Conservation (phyloP, 345 rosid genomes). For the Dipteronia dyeriana region DNA sequence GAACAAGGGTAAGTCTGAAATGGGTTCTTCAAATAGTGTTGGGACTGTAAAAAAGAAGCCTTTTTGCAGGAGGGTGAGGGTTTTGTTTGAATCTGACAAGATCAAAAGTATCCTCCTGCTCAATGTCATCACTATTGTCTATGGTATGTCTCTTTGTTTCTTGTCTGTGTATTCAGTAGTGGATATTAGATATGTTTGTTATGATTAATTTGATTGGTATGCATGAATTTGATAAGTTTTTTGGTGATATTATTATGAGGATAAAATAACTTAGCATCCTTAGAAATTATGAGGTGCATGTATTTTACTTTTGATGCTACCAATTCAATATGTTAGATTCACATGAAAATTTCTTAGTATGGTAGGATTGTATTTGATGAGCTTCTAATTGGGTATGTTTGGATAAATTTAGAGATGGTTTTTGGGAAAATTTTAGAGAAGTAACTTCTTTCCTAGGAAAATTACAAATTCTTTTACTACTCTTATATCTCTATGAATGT, state of each 20-base stretch:
- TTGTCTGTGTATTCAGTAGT: not conserved
- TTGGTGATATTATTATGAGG: too few relatives aligned
- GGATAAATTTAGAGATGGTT: not conserved
- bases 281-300: not conserved
- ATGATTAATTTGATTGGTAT: not conserved
- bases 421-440: not conserved
- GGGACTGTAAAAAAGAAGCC: slow-evolving; percentile 12
- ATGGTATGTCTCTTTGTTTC: slow-evolving; percentile 20
- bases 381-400: too few relatives aligned
- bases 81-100: slow-evolving; percentile 23
- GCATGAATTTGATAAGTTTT: not conserved
- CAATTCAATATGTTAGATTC: not conserved
- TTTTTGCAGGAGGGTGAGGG: slow-evolving; percentile 21
- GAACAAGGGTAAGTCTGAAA: not conserved
- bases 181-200: not conserved
- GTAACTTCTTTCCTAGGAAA: not conserved
- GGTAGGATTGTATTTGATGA: not conserved
- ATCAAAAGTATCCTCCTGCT: slow-evolving; percentile 25
- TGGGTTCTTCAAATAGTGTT: not conserved
- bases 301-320: not conserved
- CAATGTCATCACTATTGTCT: slow-evolving; percentile 29
- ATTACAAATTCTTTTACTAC: not conserved
- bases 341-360: not conserved
- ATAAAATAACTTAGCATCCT: too few relatives aligned
- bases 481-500: not conserved